Conservation (phyloP, 1,284 basidiomycete genomes). For the Ganoderma lingzhi region DNA sequence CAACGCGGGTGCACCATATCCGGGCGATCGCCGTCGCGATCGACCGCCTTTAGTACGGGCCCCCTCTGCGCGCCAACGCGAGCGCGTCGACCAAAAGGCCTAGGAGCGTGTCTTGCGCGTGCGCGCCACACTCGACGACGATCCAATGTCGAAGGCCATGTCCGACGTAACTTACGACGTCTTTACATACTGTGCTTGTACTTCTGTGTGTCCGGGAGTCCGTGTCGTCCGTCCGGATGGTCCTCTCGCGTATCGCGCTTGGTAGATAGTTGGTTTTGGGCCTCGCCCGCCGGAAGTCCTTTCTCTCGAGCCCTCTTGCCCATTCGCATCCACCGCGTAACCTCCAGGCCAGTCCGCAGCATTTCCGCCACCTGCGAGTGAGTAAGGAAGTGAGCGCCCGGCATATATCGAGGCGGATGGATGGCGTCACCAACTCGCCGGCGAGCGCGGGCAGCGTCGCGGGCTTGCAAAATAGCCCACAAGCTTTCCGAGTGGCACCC, state of each 20-base stretch:
- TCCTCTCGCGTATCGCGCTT: conserved; percentile 4
- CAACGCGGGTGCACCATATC: conserved; percentile 17
- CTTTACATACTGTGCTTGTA: neutral
- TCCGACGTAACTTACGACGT: neutral
- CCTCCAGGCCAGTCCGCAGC: neutral
- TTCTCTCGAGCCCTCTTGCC: neutral
- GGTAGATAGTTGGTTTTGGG: neutral
- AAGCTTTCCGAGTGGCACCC: neutral
- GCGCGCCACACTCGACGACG: neutral
- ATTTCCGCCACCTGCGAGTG: neutral
- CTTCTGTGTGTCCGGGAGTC: neutral
- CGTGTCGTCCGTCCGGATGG: conserved; percentile 1
- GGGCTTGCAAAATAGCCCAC: conserved; percentile 18
- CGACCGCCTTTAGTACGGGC: neutral
- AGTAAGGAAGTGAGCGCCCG: neutral
- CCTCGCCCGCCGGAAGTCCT: neutral
- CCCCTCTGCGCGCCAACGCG: neutral
- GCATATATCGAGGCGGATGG: neutral
- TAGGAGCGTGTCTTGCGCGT: conserved; percentile 1
- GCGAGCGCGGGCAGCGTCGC: conserved; percentile 4
- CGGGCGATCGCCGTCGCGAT: conserved; percentile 31
- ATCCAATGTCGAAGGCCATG: neutral
- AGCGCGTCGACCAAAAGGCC: neutral
- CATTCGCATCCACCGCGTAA: neutral
- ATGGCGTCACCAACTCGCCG: conserved; percentile 8